Evolutionary conservation across 305 asterid species (phyloP).

Genomic region (Salvia sclarea): DNA sequence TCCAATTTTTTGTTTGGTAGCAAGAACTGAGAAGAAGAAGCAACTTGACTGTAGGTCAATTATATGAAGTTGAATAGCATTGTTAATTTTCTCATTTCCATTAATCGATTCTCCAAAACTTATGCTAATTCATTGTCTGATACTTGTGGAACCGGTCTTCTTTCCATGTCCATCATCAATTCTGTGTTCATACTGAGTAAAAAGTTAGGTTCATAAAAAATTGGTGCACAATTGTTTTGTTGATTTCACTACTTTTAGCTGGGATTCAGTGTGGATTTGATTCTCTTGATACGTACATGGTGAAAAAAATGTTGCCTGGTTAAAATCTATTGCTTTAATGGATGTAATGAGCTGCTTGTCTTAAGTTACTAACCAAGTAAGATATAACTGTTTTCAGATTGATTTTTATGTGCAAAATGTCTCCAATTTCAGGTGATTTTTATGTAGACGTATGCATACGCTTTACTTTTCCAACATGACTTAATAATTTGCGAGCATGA

Average conservation of each 20-base stretch:
- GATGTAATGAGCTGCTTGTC: too few species aligned
- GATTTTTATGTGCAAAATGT: constrained; percentile 22
- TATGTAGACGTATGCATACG: neutral
- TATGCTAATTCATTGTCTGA: too few species aligned
- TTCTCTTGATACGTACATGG: neutral
- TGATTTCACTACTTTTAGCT: neutral
- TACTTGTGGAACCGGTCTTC: too few species aligned
- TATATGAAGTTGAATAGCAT: neutral
- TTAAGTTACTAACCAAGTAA: too few species aligned
- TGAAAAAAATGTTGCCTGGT: too few species aligned
- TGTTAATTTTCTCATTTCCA: neutral
- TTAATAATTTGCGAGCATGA: neutral
- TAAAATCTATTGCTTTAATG: too few species aligned
- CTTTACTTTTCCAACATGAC: neutral
- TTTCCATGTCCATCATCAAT: too few species aligned
- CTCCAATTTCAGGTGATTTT: constrained; percentile 28
- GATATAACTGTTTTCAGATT: neutral
- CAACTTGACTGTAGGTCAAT: neutral
- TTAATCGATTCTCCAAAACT: neutral
- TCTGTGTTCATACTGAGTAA: neutral
- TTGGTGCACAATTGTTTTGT: neutral
- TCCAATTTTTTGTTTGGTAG: neutral
- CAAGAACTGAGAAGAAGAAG: neutral
- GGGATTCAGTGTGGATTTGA: neutral
- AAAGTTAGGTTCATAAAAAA: neutral